Evolutionary conservation across 805 yeast genomes (phyloP), one percentile per base, ranked within the genome.

Genomic region (Lipomyces kockii): DNA sequence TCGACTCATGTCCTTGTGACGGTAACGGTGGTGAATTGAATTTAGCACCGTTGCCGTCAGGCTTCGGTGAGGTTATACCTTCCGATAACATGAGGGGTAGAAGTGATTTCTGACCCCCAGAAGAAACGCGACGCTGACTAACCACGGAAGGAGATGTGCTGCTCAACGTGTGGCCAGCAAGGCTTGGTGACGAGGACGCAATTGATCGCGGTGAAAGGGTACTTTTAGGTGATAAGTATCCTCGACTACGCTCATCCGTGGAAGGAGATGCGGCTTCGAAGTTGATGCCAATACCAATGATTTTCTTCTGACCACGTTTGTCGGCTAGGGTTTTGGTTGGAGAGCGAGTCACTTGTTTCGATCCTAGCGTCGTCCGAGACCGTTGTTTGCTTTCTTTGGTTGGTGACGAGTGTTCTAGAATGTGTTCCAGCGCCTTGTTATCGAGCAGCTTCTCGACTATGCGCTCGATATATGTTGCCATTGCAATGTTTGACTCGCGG

Each of bases 401-500:
- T n/a, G 46, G 29, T n/a, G 58, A 61, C 9, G 39, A 17, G 14
- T 69, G 60, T 43, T 68, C 71, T 11, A 68, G 63, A n/a, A 68
- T 63, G 66, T 68, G 57, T 17, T 65, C 67, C 14, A 68, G 66
- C 12, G 51, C 60, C 17, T 53, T 27, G 58, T 57, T 58, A 29
- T 62, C 66, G 12, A 68, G 67, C 6, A 68, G 58, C 61, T 58
- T 64, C 35, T 68, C 67, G n/a, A 62, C 53, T n/a, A 68, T 62
- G 29, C 68, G 64, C n/a, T 62, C 71, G 32, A 68, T 68, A 29
- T 68, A 68, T 4, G 63, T n/a, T 37, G 63, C 60, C 69, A 68
- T 66, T 7, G 66, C 64, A 34, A 25, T 20, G 53, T 68, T 68
- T 3, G 63, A 35, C 35, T 68, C 71, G 39, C 43, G 61, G 5